phyloP scores from a whole-genome alignment of 192 early-diverging fungal species.

The Coemansia sp. region DNA sequence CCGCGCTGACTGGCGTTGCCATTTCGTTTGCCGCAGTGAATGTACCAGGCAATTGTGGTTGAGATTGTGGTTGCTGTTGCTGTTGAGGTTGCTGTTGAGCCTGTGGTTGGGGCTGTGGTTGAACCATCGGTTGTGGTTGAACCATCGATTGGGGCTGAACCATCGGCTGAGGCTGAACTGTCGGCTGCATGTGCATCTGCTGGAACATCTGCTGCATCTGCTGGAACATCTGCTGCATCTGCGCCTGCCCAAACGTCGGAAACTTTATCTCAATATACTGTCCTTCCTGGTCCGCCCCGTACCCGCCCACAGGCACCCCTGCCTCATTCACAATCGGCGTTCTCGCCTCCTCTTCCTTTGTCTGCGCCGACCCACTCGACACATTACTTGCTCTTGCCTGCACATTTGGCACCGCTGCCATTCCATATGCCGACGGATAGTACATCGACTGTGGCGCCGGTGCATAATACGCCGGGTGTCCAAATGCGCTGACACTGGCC shows the following conservation, averaged over 20 bases:
- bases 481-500: slow-evolving; percentile 37
- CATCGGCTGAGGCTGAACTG: slow-evolving; percentile 13
- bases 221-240: slow-evolving; percentile 54
- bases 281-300: slow-evolving; percentile 42
- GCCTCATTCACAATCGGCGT: slow-evolving; percentile 41
- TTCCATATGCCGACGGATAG: slow-evolving; percentile 37
- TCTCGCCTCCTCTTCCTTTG: slow-evolving; percentile 7
- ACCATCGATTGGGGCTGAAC: slow-evolving; percentile 10
- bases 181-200: slow-evolving; percentile 45
- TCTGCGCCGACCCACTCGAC: slow-evolving; percentile 7
- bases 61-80: neutral
- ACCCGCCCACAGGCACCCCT: slow-evolving; percentile 36
- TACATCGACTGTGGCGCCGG: slow-evolving; percentile 30
- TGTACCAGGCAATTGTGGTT: slow-evolving; percentile 13
- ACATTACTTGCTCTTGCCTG: slow-evolving; percentile 31
- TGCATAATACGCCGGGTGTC: slow-evolving; percentile 40
- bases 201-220: slow-evolving; percentile 55
- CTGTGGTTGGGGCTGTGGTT: slow-evolving; percentile 14
- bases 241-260: slow-evolving; percentile 49
- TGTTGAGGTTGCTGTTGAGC: neutral
- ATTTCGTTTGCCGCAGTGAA: neutral
- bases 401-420: slow-evolving; percentile 14
- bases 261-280: slow-evolving; percentile 57
- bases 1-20: slow-evolving; percentile 22
- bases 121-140: slow-evolving; percentile 14